phyloP scores from a whole-genome alignment of 2,329 filamentous ascomycete genomes.

The Fusarium proliferatum region DNA sequence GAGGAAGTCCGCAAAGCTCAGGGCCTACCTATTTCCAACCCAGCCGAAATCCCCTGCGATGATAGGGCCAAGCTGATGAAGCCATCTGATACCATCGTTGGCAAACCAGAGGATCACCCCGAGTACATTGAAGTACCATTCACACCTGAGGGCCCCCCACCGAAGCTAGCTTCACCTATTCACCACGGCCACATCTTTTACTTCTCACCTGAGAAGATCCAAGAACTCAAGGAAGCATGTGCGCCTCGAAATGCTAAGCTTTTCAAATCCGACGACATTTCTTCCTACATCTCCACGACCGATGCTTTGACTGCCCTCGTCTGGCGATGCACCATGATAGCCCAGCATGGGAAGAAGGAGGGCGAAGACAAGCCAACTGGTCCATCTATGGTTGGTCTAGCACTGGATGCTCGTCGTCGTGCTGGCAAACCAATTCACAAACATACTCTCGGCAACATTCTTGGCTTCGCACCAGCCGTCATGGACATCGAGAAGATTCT shows the following conservation, averaged over 20 bases:
- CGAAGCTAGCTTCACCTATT: constrained; percentile 3
- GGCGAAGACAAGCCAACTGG: not conserved
- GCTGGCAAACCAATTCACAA: constrained; percentile 9
- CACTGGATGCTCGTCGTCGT: constrained; percentile 12
- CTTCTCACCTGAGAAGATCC: constrained; percentile 4
- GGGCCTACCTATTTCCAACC: not conserved
- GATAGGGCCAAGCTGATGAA: constrained; percentile 7
- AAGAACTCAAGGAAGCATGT: not conserved
- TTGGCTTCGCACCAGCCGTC: constrained; percentile 7
- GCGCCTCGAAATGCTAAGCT: not conserved
- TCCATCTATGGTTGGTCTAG: constrained; percentile 4
- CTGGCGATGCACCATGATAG: constrained; percentile 15
- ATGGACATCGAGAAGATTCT: constrained; percentile 12
- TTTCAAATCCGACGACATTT: not conserved
- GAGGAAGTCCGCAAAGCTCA: constrained; percentile 12
- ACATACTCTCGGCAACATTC: constrained; percentile 6
- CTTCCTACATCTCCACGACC: constrained; percentile 7
- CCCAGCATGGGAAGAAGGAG: not conserved
- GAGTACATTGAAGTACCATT: constrained; percentile 16
- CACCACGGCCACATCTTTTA: constrained; percentile 17
- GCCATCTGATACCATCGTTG: not conserved
- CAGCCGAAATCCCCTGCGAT: not conserved
- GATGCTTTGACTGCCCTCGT: constrained; percentile 17
- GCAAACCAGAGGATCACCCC: constrained; percentile 2
- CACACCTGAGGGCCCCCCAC: constrained; percentile 1